phyloP scores from a whole-genome alignment of 345 rosid species.

The Eutrema yunnanense region DNA sequence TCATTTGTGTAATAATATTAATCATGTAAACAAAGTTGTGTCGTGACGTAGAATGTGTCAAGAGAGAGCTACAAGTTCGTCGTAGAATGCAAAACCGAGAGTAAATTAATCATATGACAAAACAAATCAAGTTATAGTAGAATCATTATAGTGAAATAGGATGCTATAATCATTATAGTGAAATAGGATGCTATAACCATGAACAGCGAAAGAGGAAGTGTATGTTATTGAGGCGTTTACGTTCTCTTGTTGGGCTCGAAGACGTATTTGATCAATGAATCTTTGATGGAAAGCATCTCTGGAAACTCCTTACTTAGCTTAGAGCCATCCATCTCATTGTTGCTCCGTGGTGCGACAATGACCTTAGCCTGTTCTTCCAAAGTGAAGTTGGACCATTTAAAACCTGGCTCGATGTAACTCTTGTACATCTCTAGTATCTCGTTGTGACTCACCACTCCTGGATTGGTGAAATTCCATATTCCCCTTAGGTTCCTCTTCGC shows the following conservation, averaged over 20 bases:
- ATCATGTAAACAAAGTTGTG: conserved; percentile 16
- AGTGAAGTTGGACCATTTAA: conserved; percentile 67
- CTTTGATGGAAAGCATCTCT: conserved; percentile 70
- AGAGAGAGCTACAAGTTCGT: background rate
- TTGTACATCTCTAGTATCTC: conserved; percentile 96
- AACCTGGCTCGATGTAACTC: conserved; percentile 58
- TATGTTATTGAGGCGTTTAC: conserved; percentile 9
- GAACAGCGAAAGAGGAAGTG: conserved; percentile 4
- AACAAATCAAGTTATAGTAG: conserved; percentile 12
- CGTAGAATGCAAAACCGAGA: conserved; percentile 3
- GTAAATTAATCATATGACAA: conserved; percentile 12
- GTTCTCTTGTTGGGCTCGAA: conserved; percentile 73
- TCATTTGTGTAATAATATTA: background rate
- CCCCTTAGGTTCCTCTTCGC: conserved; percentile 81
- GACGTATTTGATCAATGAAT: conserved; percentile 66
- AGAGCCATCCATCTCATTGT: conserved; percentile 79
- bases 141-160: conserved; percentile 7
- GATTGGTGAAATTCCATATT: conserved; percentile 92
- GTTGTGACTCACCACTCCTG: conserved; percentile 86
- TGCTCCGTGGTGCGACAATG: conserved; percentile 86
- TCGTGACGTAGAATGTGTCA: background rate
- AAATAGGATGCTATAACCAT: conserved; percentile 9
- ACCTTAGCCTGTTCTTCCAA: conserved; percentile 91
- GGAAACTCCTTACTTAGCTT: conserved; percentile 91
- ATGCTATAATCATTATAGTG: conserved; percentile 8